Evolutionary conservation across 768 basidiomycete genomes (phyloP), one percentile per base, ranked within the genome.

Genomic region (Boletus huronensis): DNA sequence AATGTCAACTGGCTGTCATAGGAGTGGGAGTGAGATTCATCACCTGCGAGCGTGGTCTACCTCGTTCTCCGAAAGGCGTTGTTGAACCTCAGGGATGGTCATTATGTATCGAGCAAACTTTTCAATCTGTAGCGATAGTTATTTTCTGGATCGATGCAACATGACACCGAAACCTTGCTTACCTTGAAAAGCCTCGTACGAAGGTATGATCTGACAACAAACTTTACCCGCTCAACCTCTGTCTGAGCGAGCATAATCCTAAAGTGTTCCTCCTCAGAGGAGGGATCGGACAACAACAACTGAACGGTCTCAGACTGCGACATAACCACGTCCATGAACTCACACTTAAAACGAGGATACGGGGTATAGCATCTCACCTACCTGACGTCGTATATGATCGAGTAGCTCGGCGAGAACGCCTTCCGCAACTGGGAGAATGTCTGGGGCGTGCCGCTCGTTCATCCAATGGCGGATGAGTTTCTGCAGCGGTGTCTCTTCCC

Each of bases 161-260:
- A 51, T 13, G 28, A 47, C 14, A 29, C 38, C 2, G 50, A 34
- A 63, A 11, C 6, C n/a, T 11, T 11, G 35, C 59, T 36, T 48
- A 89, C 94, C 82, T 98, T 98, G 77, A 80, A 85, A 48, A 96
- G 70, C 55, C 94, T 78, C 28, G 89, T 91, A 23, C 95, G 81
- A 5, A 96, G 80, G 68, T 96, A 98, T 2, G 92, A 91, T 53
- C 94, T 75, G 25, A 97, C 83, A 52, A 96, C 82, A 65, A 93
- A 98, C 71, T 93, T 95, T 62, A 93, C 90, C 39, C 95, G 83
- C 67, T 98, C 94, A 61, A 96, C 83, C 71, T 98, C 94, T 0
- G 92, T 95, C 72, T 95, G 92, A 0, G 91, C 94, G 50, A 98
- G 85, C 78, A 93, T 87, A 32, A 96, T 90, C 60, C 92, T 79